phyloP scores from a whole-genome alignment of 768 basidiomycete genomes.

The Royoungia palumana region DNA sequence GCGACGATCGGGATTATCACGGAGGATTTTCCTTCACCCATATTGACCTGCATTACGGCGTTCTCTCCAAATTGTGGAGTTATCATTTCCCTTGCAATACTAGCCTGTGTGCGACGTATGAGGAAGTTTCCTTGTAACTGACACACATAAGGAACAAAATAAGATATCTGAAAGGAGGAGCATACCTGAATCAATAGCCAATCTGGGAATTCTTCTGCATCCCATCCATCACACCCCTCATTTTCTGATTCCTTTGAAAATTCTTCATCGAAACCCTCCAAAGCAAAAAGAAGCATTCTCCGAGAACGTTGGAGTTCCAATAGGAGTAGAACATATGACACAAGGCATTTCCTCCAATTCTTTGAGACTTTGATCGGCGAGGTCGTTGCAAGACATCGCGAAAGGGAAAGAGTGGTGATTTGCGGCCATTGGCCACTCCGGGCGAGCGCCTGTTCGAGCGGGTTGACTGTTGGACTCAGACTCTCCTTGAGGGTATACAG shows the following conservation, averaged over 20 bases:
- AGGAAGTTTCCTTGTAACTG: constrained; percentile 44
- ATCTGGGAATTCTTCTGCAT: constrained; percentile 28
- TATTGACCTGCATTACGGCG: constrained; percentile 47
- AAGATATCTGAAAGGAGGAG: not conserved
- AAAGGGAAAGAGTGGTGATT: constrained; percentile 26
- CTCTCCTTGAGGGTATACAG: not conserved
- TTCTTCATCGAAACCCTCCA: constrained; percentile 23
- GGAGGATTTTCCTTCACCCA: constrained; percentile 53
- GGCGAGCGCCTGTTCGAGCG: constrained; percentile 2
- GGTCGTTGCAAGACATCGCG: constrained; percentile 26
- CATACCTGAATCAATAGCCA: constrained; percentile 45
- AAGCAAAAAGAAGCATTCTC: constrained; percentile 27
- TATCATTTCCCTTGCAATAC: constrained; percentile 46
- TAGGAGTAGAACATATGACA: constrained; percentile 22
- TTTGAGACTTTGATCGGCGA: constrained; percentile 6
- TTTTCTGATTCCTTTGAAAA: constrained; percentile 25
- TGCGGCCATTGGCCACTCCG: constrained; percentile 33
- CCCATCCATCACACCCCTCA: constrained; percentile 15
- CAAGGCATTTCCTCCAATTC: constrained; percentile 29
- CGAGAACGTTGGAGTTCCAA: constrained; percentile 35
- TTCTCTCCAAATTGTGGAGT: constrained; percentile 33
- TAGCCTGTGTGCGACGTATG: constrained; percentile 38
- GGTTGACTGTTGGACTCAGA: too few species aligned
- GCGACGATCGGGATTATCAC: constrained; percentile 45
- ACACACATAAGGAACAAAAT: not conserved